Evolutionary conservation across 176 grass and related monocot species (phyloP).

Genomic region (Panicum miliaceum): DNA sequence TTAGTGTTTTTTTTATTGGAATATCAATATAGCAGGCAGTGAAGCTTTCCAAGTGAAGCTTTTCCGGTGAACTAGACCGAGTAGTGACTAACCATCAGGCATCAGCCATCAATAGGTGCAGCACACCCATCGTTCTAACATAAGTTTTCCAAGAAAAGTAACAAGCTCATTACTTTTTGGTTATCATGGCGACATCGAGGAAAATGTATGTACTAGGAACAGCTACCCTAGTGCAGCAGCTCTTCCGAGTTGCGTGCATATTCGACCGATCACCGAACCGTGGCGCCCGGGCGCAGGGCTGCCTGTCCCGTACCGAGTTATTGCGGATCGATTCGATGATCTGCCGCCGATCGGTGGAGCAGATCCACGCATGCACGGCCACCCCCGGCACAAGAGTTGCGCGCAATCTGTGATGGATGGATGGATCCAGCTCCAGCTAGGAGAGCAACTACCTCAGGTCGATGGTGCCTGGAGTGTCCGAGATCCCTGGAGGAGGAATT

Average conservation of each 20-base stretch:
- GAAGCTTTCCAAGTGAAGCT: too few relatives aligned
- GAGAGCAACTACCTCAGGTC: too few relatives aligned
- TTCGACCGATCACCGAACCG: too few relatives aligned
- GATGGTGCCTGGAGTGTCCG: too few relatives aligned
- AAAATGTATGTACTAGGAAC: too few relatives aligned
- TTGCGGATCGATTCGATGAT: not conserved
- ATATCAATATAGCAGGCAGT: not conserved
- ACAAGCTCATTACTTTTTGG: not conserved
- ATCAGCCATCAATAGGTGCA: not conserved
- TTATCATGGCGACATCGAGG: not conserved
- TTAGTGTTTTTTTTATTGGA: too few relatives aligned
- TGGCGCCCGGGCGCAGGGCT: too few relatives aligned
- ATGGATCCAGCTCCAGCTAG: not conserved
- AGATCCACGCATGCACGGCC: not conserved
- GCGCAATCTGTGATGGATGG: not conserved
- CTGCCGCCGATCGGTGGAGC: not conserved
- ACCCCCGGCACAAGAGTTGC: constrained; percentile 24
- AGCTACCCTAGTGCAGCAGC: too few relatives aligned
- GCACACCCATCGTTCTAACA: not conserved
- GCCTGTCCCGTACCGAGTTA: not conserved
- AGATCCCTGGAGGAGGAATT: too few relatives aligned
- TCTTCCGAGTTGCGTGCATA: too few relatives aligned
- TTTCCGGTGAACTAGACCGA: not conserved
- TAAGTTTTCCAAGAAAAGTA: not conserved
- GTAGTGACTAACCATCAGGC: constrained; percentile 12